These are phyloP conservation scores for Escallonia herrerae DNA, from an alignment of 129 eudicot species.

Conservation along the genomic window DNA sequence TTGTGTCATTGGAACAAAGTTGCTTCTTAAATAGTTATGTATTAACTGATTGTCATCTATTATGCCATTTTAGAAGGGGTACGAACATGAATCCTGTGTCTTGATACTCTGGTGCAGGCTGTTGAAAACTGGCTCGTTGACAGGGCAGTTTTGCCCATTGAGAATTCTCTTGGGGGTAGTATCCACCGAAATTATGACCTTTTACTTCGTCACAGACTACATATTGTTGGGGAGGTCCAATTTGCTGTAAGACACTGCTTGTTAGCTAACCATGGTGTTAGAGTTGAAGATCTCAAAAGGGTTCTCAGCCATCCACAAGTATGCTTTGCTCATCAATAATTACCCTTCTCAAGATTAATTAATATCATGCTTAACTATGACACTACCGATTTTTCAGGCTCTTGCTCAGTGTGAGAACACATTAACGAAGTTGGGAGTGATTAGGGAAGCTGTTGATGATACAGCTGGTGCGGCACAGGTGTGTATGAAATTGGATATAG, in stretches of 20 bases:
- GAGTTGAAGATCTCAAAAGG: constrained; percentile 61
- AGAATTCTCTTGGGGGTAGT: constrained; percentile 80
- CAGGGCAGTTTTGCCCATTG: constrained; percentile 78
- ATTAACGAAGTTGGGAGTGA: constrained; percentile 56
- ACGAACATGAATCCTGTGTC: too few species aligned
- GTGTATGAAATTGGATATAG: background rate
- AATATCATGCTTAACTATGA: too few species aligned
- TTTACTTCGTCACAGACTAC: constrained; percentile 84
- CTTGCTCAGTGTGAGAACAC: constrained; percentile 84
- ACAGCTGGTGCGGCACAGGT: constrained; percentile 99
- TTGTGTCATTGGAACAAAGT: too few species aligned
- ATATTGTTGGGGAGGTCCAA: constrained; percentile 93
- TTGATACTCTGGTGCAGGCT: constrained; percentile 39
- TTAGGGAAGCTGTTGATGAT: constrained; percentile 83
- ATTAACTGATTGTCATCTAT: too few species aligned
- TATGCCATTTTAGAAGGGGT: too few species aligned
- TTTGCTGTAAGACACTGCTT: constrained; percentile 78
- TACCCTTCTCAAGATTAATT: too few species aligned
- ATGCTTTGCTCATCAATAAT: too few species aligned
- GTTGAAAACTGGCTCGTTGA: constrained; percentile 94
- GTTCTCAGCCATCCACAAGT: constrained; percentile 89
- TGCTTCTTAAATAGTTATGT: too few species aligned
- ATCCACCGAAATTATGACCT: constrained; percentile 90
- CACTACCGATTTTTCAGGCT: too few species aligned
- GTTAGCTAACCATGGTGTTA: constrained; percentile 68